These are phyloP conservation scores for Phoenix dactylifera DNA, from an alignment of 176 grass and related monocot genomes.

Conservation along the genomic window DNA sequence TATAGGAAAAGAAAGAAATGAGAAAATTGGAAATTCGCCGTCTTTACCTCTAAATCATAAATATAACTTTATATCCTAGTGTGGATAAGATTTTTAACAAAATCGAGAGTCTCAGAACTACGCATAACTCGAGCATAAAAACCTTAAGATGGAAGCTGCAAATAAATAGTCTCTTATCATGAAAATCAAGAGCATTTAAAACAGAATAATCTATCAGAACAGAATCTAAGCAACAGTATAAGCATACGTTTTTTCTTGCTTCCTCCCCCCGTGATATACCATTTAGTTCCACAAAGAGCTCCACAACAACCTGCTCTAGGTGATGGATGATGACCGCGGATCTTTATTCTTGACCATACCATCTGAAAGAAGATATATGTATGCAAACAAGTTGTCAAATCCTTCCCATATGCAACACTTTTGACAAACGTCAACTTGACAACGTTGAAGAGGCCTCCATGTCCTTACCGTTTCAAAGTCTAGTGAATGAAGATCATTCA, in stretches of 20 bases:
- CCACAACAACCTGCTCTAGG: constrained; percentile 87
- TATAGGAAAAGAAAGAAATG: too few species aligned
- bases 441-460: constrained; percentile 4
- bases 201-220: neutral
- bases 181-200: too few species aligned
- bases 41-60: too few species aligned
- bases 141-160: too few species aligned
- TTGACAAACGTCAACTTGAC: neutral
- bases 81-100: too few species aligned
- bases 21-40: too few species aligned
- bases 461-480: constrained; percentile 89
- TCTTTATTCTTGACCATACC: constrained; percentile 95
- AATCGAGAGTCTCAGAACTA: too few species aligned
- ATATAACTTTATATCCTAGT: too few species aligned
- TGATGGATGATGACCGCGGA: constrained; percentile 81
- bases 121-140: too few species aligned
- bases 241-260: constrained; percentile 95
- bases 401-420: neutral
- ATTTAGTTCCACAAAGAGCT: constrained; percentile 93
- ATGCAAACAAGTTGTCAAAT: too few species aligned
- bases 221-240: constrained; percentile 5
- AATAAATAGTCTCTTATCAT: too few species aligned
- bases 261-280: constrained; percentile 94
- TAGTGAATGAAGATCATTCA: constrained; percentile 85
- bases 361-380: constrained; percentile 35